Conservation (phyloP, 306 rosid genomes). For the Ziziphus jujuba region DNA sequence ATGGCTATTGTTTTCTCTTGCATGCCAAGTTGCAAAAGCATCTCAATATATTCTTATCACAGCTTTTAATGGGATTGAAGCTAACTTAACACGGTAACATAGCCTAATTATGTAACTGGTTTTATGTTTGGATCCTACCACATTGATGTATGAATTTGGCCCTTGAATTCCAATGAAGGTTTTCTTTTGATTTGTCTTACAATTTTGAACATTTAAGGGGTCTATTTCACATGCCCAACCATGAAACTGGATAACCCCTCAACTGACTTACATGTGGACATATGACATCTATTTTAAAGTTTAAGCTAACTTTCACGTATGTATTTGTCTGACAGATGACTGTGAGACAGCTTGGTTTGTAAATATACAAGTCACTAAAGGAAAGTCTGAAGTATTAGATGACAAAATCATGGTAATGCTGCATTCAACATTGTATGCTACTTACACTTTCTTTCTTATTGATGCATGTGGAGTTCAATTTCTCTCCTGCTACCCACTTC, state of each 20-base stretch:
- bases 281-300: neutral
- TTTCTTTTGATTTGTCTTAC: too few relatives aligned
- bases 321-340: conserved; percentile 52
- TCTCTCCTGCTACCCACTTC: conserved; percentile 10
- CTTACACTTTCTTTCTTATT: conserved; percentile 2
- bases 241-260: too few relatives aligned
- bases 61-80: too few relatives aligned
- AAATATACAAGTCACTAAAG: conserved; percentile 58
- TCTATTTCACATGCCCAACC: too few relatives aligned
- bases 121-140: too few relatives aligned
- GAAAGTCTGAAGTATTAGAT: conserved; percentile 57
- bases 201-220: too few relatives aligned
- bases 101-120: too few relatives aligned
- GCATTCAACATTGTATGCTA: conserved; percentile 1
- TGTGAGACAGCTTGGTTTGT: conserved; percentile 47
- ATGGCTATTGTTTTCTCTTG: neutral
- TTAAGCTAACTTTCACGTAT: conserved; percentile 19
- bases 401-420: conserved; percentile 69
- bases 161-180: too few relatives aligned
- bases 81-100: too few relatives aligned
- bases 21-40: neutral
- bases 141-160: too few relatives aligned
- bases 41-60: too few relatives aligned
- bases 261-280: neutral
- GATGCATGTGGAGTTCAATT: conserved; percentile 14